Conservation (phyloP, 257 asterid genomes). For the Rauvolfia tetraphylla region DNA sequence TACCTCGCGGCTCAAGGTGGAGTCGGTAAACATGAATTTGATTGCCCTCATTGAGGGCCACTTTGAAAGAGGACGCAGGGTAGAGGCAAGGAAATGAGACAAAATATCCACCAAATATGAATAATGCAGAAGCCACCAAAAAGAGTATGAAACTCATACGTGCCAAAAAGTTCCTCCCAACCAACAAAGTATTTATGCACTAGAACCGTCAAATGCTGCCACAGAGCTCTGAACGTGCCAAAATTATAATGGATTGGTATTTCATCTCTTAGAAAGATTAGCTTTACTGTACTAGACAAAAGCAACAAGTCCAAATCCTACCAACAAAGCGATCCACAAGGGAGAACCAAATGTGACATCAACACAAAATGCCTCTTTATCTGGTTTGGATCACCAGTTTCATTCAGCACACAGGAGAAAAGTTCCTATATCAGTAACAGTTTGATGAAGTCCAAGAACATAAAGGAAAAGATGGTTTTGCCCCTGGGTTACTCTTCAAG, state of each 20-base stretch:
- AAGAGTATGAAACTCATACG: neutral
- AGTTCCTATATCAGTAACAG: too few species aligned
- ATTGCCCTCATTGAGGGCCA: neutral
- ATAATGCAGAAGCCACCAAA: neutral
- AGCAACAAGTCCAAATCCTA: neutral
- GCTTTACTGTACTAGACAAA: neutral
- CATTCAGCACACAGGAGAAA: neutral
- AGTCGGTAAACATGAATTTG: slow-evolving; percentile 10
- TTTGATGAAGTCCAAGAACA: too few species aligned
- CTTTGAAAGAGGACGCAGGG: neutral
- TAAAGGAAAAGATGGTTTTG: too few species aligned
- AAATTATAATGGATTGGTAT: neutral
- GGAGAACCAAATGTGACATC: neutral
- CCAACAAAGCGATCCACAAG: neutral
- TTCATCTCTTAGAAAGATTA: neutral
- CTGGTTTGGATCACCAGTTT: neutral
- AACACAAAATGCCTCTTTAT: neutral
- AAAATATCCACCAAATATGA: slow-evolving; percentile 1
- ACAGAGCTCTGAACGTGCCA: neutral
- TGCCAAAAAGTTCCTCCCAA: neutral
- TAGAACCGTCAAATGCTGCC: neutral
- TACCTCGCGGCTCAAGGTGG: neutral
- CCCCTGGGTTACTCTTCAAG: too few species aligned
- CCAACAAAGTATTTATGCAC: neutral
- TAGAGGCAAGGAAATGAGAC: neutral